Evolutionary conservation across 768 basidiomycete genomes (phyloP), one percentile per base, ranked within the genome.

Genomic region (Agaricus blazei): DNA sequence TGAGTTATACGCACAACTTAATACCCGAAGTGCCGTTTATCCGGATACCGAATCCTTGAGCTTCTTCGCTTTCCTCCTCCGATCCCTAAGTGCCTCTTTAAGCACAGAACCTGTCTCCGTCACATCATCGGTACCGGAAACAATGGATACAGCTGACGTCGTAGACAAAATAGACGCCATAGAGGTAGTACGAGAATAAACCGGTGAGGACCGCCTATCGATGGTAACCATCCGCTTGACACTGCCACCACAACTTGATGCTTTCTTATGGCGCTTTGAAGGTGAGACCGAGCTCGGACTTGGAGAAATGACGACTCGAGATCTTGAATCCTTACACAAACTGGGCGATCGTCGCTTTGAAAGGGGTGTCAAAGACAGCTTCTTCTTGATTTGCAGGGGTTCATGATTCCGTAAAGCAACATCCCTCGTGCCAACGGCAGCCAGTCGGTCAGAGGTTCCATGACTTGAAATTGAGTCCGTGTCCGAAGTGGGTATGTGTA

Each of bases 401-500:
- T 36, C 41, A 9, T 31, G 31, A 23, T 27, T 26, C 7, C 34
- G 34, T n/a, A 50, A 42, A 2, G 31, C 38, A 4, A 36, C 14
- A 3, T 31, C 42, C 23, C 48, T 19, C 3, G 40, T 14, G 12
- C 15, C 40, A 9, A 48, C 36, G 14, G 36, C 4, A 34, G 40
- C 48, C 12, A 36, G 36, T 15, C 45, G 42, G 27, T 44, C 54
- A 19, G 40, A 55, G 19, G 47, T 28, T 41, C 48, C 38, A 19
- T 43, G 54, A 55, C 46, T 43, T 14, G 28, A 55, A 7, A 48
- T 26, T 14, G 54, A 44, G 9, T 41, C 29, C 2, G 34, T 49
- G 37, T 56, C 54, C 27, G 54, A 56, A 28, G 54, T 24, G 26
- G 60, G 54, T 15, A 67, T 42, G 47, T 65, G 70, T 34, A 75